These are phyloP conservation scores for Centella asiatica DNA, from an alignment of 129 eudicot genomes.

Conservation along the genomic window DNA sequence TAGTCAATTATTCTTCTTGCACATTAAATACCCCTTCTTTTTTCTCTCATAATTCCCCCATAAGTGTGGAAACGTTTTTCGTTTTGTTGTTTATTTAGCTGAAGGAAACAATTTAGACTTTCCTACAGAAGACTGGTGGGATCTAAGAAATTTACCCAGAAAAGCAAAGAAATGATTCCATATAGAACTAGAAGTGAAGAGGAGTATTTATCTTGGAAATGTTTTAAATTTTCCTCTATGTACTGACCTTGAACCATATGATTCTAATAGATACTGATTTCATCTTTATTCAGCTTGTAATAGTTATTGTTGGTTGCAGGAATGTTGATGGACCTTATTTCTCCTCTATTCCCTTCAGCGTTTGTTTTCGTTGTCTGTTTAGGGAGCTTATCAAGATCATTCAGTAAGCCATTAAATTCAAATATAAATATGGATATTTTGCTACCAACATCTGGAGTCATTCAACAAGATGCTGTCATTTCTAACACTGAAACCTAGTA, in stretches of 20 bases:
- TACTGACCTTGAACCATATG: neutral
- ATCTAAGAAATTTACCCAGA: too few species aligned
- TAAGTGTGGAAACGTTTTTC: neutral
- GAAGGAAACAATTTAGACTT: too few species aligned
- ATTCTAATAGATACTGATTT: neutral
- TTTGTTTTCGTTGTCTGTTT: slow-evolving; percentile 81
- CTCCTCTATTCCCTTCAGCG: slow-evolving; percentile 95
- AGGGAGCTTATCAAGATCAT: slow-evolving; percentile 97
- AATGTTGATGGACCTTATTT: slow-evolving; percentile 96
- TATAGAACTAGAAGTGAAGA: too few species aligned
- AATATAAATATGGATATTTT: neutral
- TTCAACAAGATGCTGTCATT: neutral
- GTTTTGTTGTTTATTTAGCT: neutral
- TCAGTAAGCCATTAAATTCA: slow-evolving; percentile 58
- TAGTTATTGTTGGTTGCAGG: slow-evolving; percentile 46
- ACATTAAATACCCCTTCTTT: neutral
- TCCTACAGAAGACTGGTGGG: too few species aligned
- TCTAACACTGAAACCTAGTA: neutral
- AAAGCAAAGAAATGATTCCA: too few species aligned
- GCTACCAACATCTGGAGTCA: neutral
- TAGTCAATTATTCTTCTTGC: slow-evolving; percentile 6
- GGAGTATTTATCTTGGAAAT: neutral
- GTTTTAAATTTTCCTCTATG: neutral
- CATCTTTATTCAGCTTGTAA: slow-evolving; percentile 2
- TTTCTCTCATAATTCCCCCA: neutral